Conservation (phyloP, 2,329 filamentous ascomycete genomes). For the Penicillium rolfsii region DNA sequence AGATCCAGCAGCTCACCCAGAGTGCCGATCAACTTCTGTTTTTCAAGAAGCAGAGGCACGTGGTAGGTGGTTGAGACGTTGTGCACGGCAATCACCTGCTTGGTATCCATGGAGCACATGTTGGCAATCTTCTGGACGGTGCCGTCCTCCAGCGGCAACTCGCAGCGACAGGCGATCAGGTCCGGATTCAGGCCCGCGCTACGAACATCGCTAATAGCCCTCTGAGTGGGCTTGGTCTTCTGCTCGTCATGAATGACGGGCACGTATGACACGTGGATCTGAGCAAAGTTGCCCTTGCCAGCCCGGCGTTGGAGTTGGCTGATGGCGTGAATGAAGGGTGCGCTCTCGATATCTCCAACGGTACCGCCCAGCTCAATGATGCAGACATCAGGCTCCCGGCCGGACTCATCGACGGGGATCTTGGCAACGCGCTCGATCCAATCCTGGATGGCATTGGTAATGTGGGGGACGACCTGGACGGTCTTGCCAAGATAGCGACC, state of each 20-base stretch:
- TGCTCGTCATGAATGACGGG: constrained; percentile 75
- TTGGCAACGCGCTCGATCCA: constrained; percentile 87
- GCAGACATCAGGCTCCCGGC: constrained; percentile 84
- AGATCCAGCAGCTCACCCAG: constrained; percentile 69
- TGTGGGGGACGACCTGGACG: constrained; percentile 88
- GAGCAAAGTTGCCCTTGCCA: constrained; percentile 78
- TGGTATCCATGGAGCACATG: constrained; percentile 81
- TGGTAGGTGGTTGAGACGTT: constrained; percentile 92
- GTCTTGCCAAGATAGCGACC: constrained; percentile 86
- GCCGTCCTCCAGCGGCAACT: constrained; percentile 69
- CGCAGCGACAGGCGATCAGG: constrained; percentile 91
- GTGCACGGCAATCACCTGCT: constrained; percentile 84
- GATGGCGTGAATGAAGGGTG: constrained; percentile 85
- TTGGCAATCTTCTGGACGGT: constrained; percentile 87
- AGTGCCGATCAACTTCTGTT: constrained; percentile 74
- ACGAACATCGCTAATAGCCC: constrained; percentile 80
- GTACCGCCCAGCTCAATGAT: constrained; percentile 66
- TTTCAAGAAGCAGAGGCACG: constrained; percentile 85
- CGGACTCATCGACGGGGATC: constrained; percentile 83
- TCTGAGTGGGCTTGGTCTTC: constrained; percentile 97
- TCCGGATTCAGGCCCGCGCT: constrained; percentile 76
- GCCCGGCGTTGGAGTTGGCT: constrained; percentile 73
- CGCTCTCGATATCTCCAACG: constrained; percentile 78
- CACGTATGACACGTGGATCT: constrained; percentile 79
- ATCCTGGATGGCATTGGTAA: constrained; percentile 88